Evolutionary conservation across 805 yeast species (phyloP).

Genomic region (Saccharomycopsis malanga): DNA sequence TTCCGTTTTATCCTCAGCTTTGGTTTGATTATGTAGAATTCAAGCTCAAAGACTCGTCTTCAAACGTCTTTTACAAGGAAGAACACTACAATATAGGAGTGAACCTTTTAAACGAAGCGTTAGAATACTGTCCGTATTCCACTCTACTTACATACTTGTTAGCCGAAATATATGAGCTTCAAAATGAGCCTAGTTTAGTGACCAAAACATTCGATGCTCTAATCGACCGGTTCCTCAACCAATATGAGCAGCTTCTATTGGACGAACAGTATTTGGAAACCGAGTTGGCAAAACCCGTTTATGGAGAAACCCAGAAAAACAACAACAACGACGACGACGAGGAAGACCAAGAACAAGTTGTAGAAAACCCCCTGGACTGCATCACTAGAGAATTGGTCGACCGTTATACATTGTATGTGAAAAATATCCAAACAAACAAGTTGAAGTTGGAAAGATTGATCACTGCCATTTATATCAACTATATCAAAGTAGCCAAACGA

Average conservation of each 20-base stretch:
- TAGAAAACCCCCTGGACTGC: slow-evolving; percentile 17
- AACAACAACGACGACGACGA: slow-evolving; percentile 1
- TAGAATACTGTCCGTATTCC: slow-evolving; percentile 62
- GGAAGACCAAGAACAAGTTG: slow-evolving; percentile 15
- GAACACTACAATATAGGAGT: slow-evolving; percentile 22
- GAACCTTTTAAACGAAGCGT: slow-evolving; percentile 46
- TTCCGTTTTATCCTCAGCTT: slow-evolving; percentile 61
- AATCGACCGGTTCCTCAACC: slow-evolving; percentile 38
- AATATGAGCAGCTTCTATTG: slow-evolving; percentile 27
- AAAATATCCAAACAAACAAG: slow-evolving; percentile 18
- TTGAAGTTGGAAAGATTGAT: slow-evolving; percentile 24
- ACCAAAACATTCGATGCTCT: slow-evolving; percentile 43
- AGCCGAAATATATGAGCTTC: slow-evolving; percentile 64
- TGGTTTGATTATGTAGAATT: slow-evolving; percentile 61
- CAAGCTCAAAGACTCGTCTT: slow-evolving; percentile 20
- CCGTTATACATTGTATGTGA: slow-evolving; percentile 8
- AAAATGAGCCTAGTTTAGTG: slow-evolving; percentile 43
- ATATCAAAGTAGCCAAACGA: slow-evolving; percentile 68
- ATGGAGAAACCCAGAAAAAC: slow-evolving; percentile 2
- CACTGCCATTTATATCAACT: slow-evolving; percentile 61
- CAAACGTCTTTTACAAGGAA: too few relatives aligned
- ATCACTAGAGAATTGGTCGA: slow-evolving; percentile 21
- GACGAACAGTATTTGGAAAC: slow-evolving; percentile 22
- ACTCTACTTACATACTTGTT: slow-evolving; percentile 57
- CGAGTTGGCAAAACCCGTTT: slow-evolving; percentile 25